Conservation (phyloP, 139 green algal genomes). For the Chlamydomonas sp. region DNA sequence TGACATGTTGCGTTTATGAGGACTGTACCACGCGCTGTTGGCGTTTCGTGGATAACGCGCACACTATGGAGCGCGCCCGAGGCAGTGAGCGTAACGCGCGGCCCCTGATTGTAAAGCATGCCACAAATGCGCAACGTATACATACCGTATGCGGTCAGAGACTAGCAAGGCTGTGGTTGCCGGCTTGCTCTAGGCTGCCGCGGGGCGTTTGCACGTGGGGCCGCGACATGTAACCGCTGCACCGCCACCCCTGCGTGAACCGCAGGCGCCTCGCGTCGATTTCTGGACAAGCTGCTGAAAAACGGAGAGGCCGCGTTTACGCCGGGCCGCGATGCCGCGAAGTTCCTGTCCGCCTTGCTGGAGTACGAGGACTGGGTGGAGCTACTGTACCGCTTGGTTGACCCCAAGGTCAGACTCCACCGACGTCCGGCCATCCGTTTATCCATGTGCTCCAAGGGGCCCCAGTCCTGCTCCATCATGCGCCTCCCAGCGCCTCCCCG, state of each 20-base stretch:
- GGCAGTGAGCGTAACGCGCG: too few species aligned
- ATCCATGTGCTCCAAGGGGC: not conserved
- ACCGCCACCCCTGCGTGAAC: not conserved
- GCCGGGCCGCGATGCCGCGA: not conserved
- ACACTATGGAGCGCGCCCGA: too few species aligned
- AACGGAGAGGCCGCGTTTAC: not conserved
- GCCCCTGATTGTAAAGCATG: too few species aligned
- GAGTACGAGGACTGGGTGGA: constrained; percentile 44
- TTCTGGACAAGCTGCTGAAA: constrained; percentile 40
- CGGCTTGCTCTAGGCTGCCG: too few species aligned
- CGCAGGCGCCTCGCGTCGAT: not conserved
- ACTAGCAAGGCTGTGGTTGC: too few species aligned
- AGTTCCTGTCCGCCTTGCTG: constrained; percentile 33
- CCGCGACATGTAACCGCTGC: too few species aligned
- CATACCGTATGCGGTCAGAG: too few species aligned
- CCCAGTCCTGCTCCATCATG: not conserved
- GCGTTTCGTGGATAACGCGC: too few species aligned
- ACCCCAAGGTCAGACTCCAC: constrained; percentile 4
- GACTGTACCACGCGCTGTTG: too few species aligned
- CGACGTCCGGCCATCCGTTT: not conserved
- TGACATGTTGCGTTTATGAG: too few species aligned
- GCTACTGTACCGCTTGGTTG: constrained; percentile 45
- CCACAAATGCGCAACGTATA: too few species aligned
- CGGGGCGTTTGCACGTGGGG: too few species aligned
- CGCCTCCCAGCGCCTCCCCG: not conserved